Evolutionary conservation across 805 yeast species (phyloP), one percentile per base, ranked within the genome.

Genomic region (Gaillardinia entomophila): DNA sequence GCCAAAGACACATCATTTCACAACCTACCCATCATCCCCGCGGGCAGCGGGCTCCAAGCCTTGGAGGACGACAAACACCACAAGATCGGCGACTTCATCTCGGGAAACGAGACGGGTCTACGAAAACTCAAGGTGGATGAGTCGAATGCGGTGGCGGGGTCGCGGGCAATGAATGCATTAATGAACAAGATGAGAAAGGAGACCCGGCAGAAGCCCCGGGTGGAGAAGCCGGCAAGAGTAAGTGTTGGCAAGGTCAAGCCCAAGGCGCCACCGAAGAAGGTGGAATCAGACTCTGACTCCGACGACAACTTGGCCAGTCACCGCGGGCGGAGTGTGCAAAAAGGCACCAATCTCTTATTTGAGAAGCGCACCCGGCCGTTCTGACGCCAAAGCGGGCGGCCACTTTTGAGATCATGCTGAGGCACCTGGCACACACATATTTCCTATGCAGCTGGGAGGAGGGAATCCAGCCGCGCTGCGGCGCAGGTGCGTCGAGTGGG

Each of bases 131-230:
- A n/a, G 26, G 13, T 23, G 25, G 30, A 27, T 16, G 26, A 28
- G 17, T 27, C 34, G 12, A 16, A 35, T 4, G 37, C 35, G 12
- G 42, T 42, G 16, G 28, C 38, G 6, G 44, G 47, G 17, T 58
- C 64, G 5, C 51, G 48, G 35, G 60, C 71, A 3, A 61, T 66
- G 63, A 35, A 47, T 12, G 62, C 68, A 5, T 52, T 66, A 32
- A 47, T 62, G 55, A 62, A 64, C 38, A 57, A 48, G 32, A 48
- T 62, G 53, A 49, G 67, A 27, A 47, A 53, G 24, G 42, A 44
- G 3, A 47, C 36, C 14, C 34, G 64, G 25, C 41, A 41, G 10
- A 46, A 37, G 16, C 24, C 37, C 15, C 37, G 45, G 33, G 46
- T 48, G 28, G 48, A 43, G 22, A 36, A 34, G 30, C n/a, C 34